Evolutionary conservation across 179 eudicot genomes (phyloP).

Genomic region (Silene noctiflora): DNA sequence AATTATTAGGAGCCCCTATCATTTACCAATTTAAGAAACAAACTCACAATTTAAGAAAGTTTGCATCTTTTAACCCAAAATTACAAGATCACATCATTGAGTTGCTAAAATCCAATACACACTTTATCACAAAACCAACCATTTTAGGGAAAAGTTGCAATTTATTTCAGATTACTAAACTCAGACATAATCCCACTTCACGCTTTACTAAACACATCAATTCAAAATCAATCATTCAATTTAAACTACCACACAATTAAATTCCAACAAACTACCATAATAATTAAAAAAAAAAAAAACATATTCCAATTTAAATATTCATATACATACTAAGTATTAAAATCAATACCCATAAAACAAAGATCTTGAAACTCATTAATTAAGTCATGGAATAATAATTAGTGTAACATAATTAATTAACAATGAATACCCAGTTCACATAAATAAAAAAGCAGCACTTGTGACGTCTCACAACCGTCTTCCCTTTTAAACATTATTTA

Average conservation of each 20-base stretch:
- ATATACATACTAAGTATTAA: too few relatives aligned
- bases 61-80: too few relatives aligned
- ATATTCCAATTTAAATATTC: too few relatives aligned
- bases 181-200: neutral
- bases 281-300: too few relatives aligned
- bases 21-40: neutral
- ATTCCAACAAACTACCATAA: neutral
- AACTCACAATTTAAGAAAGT: neutral
- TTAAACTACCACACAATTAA: neutral
- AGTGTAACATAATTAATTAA: neutral
- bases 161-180: too few relatives aligned
- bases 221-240: neutral
- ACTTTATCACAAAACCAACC: neutral
- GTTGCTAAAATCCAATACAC: neutral
- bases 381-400: too few relatives aligned
- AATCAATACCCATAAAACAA: neutral
- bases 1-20: neutral
- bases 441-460: neutral
- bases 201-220: neutral
- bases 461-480: too few relatives aligned
- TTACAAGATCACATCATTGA: neutral
- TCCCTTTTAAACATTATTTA: too few relatives aligned
- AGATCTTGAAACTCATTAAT: neutral
- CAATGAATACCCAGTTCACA: slow-evolving; percentile 3
- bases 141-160: neutral